Evolutionary conservation across 1,284 basidiomycete species (phyloP), one percentile per base, ranked within the genome.

Genomic region (Garcileccinum viscosum): DNA sequence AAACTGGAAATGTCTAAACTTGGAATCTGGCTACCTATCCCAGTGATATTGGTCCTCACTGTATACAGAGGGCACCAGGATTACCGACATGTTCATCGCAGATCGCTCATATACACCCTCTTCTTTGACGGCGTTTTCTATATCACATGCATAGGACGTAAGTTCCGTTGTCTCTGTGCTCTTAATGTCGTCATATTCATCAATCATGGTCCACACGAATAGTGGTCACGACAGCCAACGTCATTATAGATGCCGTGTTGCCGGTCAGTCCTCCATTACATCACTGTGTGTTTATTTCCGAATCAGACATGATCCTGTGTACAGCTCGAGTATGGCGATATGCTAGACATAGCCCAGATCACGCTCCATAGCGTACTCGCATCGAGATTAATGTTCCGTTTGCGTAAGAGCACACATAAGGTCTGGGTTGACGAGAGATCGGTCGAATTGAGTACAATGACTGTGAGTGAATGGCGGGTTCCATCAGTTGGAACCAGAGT

Each of bases 71-170:
- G 37, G 24, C 58, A 56, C 35, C 11, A 9, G 19, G 35, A 64
- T 64, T 64, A 58, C 19, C 47, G 63, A 37, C n/a, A 37, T 22
- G 24, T 30, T 56, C 33, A 17, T 30, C 63, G 47, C 47, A 53
- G 30, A 27, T 64, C 47, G 22, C 12, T 64, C 47, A 19, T 58
- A 37, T 12, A 58, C 11, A 58, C 47, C 15, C 22, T 64, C n/a
- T 64, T 64, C 47, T 37, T 58, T 3, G 63, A 64, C 15, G 24
- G 63, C 12, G 33, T 64, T 15, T 64, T 64, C 63, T 64, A 64
- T 64, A 22, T 58, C 24, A 22, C 17, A 33, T 64, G 63, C 47
- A 64, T 64, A 12, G 32, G n/a, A 30, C 47, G 63, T 64, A 22
- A 56, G 63, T 63, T 50, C 9, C 24, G 14, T 35, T 5, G 22